phyloP scores from a whole-genome alignment of 495 filamentous ascomycete species.

The Endocarpon pusillum region DNA sequence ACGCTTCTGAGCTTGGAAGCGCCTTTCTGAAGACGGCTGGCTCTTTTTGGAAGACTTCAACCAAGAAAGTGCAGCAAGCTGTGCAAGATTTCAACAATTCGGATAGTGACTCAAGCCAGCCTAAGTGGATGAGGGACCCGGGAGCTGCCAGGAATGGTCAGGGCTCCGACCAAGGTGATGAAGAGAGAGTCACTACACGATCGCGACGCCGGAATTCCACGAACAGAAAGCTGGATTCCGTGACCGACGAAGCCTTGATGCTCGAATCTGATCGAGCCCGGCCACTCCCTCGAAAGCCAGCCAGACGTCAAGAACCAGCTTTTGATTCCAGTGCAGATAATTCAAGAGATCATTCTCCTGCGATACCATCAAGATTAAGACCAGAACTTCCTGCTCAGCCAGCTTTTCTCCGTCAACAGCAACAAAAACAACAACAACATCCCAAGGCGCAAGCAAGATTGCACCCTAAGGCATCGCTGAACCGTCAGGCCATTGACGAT shows the following conservation, averaged over 20 bases:
- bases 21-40: constrained; percentile 88
- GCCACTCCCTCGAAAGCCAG: constrained; percentile 26
- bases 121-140: constrained; percentile 83
- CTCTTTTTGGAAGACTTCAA: constrained; percentile 81
- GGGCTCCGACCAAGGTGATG: constrained; percentile 6
- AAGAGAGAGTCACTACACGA: constrained; percentile 7
- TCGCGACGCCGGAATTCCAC: constrained; percentile 9
- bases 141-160: constrained; percentile 22
- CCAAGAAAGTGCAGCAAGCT: constrained; percentile 87
- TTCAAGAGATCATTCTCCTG: constrained; percentile 30
- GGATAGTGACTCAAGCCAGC: constrained; percentile 67
- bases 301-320: constrained; percentile 15
- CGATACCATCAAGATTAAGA: constrained; percentile 6
- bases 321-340: constrained; percentile 11
- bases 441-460: constrained; percentile 32
- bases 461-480: constrained; percentile 45
- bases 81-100: constrained; percentile 79
- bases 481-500: constrained; percentile 58
- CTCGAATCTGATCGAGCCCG: constrained; percentile 49
- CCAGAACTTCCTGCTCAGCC: constrained; percentile 3
- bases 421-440: constrained; percentile 22
- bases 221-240: constrained; percentile 13
- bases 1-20: constrained; percentile 64
- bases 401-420: constrained; percentile 8
- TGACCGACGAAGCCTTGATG: constrained; percentile 84